Percentiles rank a stretch among this genome's conserved stretches.
Conservation (phyloP, 73 alveolate species). For the Stentor roeselii region DNA sequence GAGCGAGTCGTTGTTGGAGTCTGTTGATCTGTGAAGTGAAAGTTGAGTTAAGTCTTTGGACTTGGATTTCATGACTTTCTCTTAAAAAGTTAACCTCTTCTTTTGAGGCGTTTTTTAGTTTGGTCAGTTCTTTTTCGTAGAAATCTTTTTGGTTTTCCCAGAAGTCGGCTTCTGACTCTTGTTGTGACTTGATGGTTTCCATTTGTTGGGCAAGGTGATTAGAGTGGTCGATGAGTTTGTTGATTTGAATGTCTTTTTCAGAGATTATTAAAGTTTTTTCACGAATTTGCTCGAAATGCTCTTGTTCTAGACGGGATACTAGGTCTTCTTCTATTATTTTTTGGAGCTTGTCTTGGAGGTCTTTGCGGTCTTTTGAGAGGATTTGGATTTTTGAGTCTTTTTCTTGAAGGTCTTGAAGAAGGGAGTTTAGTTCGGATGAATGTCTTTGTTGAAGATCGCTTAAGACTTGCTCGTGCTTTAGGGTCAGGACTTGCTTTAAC, state of each 20-base stretch:
- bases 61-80: slow-evolving; percentile 9
- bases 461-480: not conserved
- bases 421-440: not conserved
- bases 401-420: not conserved
- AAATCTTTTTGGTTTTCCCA: not conserved
- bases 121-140: slow-evolving; percentile 10
- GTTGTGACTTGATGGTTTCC: not conserved
- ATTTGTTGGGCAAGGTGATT: not conserved
- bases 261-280: not conserved
- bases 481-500: not conserved
- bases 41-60: slow-evolving; percentile 22
- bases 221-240: slow-evolving; percentile 4
- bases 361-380: not conserved
- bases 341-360: not conserved
- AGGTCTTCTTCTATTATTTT: not conserved
- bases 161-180: not conserved
- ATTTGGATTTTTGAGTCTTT: not conserved
- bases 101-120: not conserved
- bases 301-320: not conserved
- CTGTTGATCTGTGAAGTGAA: not conserved
- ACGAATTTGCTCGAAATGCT: not conserved
- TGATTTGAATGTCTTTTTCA: not conserved
- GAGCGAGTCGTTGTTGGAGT: slow-evolving; percentile 1
- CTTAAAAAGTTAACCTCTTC: not conserved
- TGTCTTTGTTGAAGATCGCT: not conserved